Evolutionary conservation across 2,329 filamentous ascomycete genomes (phyloP), one percentile per base, ranked within the genome.

Genomic region (Fusarium napiforme): DNA sequence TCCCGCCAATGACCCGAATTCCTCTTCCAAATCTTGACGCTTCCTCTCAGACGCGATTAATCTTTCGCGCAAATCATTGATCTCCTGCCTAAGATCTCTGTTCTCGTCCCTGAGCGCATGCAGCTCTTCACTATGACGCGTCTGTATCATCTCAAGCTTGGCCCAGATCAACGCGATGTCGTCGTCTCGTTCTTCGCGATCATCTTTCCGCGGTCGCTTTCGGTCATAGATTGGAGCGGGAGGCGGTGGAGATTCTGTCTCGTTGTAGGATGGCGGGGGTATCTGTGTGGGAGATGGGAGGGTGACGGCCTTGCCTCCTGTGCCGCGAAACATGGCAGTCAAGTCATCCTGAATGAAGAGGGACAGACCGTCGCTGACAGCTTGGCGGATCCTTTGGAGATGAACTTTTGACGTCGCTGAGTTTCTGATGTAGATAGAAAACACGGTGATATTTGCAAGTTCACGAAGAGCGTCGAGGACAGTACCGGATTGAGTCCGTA

Each of bases 381-480:
- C 52, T 36, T 72, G 46, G 10, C 69, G 52, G 12, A 69, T 42
- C 1, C 46, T 19, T 36, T 59, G 64, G 12, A 72, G 46, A 19
- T 69, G 39, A 2, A 46, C 14, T 5, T 55, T 72, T 5, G 64
- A 47, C 3, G 62, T 32, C 2, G 34, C 52, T 7, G 16, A n/a
- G 26, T 65, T 64, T 45, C 55, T 47, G n/a, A 69, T 30, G 23
- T 69, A 72, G 28, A 72, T 7, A 16, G 53, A 63, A 1, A 72
- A 26, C 7, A 40, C 7, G 12, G 55, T 71, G n/a, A 39, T 23
- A 5, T 67, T 56, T 15, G 53, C 37, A 11, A 72, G 45, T 4
- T 67, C 45, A 5, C 69, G 67, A 11, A 72, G n/a, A 5, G 68
- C 50, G 11, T 72, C 69, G n/a, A 71, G 67, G 12, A 72, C 68